These are phyloP conservation scores for Elsinoe perseae DNA, from an alignment of 2,329 filamentous ascomycete species.

Conservation along the genomic window DNA sequence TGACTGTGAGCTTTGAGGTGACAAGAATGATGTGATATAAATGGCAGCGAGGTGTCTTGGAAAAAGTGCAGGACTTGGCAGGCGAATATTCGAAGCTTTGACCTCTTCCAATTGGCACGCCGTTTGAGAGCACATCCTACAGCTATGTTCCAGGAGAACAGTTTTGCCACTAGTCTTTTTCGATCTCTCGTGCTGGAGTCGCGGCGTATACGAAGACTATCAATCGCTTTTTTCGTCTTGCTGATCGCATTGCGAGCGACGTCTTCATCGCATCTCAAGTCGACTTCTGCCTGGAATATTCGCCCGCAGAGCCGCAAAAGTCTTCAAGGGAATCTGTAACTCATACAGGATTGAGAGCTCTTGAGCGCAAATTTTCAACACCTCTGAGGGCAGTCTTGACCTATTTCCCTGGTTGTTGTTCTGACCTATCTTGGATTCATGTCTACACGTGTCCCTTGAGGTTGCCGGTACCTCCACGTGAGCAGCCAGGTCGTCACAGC, in stretches of 20 bases:
- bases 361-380: background rate
- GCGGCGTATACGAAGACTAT: background rate
- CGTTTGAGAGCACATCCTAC: background rate
- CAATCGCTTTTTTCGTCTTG: background rate
- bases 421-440: background rate
- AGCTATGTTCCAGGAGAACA: background rate
- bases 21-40: background rate
- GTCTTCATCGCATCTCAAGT: background rate
- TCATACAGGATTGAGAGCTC: background rate
- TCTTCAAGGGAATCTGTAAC: background rate
- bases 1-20: slow-evolving; percentile 4
- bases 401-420: background rate
- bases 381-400: background rate
- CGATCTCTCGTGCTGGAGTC: background rate
- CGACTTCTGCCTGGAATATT: slow-evolving; percentile 1
- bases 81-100: slow-evolving; percentile 4
- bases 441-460: background rate
- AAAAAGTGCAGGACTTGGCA: slow-evolving; percentile 14
- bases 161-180: background rate
- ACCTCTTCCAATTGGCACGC: background rate
- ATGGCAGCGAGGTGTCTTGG: background rate
- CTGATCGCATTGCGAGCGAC: background rate
- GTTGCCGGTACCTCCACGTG: background rate
- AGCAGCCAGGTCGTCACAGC: background rate
- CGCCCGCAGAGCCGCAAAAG: background rate